phyloP scores from a whole-genome alignment of 441 rosid genomes.

The Populus trichocarpa region DNA sequence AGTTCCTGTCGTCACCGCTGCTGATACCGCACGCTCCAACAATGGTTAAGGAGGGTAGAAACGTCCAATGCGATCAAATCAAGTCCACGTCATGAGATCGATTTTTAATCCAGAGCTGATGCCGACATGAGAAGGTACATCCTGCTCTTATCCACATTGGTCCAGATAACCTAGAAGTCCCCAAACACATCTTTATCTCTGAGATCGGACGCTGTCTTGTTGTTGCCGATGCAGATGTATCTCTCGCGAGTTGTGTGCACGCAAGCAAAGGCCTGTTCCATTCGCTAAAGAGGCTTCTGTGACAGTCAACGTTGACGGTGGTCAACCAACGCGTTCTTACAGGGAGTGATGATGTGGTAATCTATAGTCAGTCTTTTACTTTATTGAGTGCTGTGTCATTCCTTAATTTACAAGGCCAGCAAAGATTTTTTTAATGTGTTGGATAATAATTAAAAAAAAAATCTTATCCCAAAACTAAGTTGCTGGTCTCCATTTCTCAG shows the following conservation, averaged over 20 bases:
- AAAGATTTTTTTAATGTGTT: no score
- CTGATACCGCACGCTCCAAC: not conserved
- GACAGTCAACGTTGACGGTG: not conserved
- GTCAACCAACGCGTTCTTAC: not conserved
- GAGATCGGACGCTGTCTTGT: not conserved
- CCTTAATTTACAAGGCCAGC: no score
- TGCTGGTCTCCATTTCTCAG: no score
- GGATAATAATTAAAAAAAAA: no score
- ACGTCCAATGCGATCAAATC: not conserved
- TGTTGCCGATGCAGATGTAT: not conserved
- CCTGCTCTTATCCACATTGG: not conserved
- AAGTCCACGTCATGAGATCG: not conserved
- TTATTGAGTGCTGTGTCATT: not conserved
- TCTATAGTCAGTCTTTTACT: not conserved
- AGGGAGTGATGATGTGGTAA: not conserved
- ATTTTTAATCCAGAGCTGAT: not conserved
- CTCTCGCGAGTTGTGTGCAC: not conserved
- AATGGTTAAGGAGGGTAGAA: not conserved
- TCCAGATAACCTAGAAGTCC: not conserved
- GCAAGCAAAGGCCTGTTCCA: not conserved
- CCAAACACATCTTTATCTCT: not conserved
- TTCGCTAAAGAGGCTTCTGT: not conserved
- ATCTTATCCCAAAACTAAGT: not conserved
- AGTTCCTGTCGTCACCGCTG: no score
- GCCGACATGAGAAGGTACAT: not conserved